Evolutionary conservation across 2,329 filamentous ascomycete species (phyloP).

Genomic region (Elsinoe australis): DNA sequence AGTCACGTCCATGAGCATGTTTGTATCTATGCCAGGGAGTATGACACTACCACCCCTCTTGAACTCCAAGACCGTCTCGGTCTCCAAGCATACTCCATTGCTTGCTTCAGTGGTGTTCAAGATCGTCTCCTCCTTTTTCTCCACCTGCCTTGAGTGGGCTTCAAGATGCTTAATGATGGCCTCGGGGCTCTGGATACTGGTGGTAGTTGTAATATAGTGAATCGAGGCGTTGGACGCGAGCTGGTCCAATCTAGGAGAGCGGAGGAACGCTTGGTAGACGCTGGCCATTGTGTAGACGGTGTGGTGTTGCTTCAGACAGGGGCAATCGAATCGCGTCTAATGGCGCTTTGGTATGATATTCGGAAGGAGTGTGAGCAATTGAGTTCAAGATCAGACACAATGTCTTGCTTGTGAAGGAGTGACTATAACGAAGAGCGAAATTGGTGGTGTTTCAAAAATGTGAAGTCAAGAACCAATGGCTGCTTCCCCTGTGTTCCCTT

Average conservation of each 20-base stretch:
- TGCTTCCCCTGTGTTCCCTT: slow-evolving; percentile 8
- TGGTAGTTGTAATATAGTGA: slow-evolving; percentile 86
- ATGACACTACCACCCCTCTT: slow-evolving; percentile 73
- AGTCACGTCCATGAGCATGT: slow-evolving; percentile 77
- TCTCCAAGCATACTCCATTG: slow-evolving; percentile 64
- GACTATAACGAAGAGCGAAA: slow-evolving; percentile 2
- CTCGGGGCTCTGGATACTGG: slow-evolving; percentile 59
- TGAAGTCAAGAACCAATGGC: slow-evolving; percentile 4
- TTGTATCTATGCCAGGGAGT: slow-evolving; percentile 84
- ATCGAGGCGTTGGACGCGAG: slow-evolving; percentile 41
- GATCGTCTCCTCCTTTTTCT: slow-evolving; percentile 73
- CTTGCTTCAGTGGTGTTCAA: slow-evolving; percentile 65
- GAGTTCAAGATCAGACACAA: neutral
- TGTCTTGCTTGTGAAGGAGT: neutral
- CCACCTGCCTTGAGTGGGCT: slow-evolving; percentile 63
- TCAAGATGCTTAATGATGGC: slow-evolving; percentile 78
- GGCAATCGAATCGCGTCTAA: neutral
- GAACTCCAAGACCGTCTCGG: slow-evolving; percentile 79
- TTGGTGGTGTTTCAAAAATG: slow-evolving; percentile 10
- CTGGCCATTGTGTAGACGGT: slow-evolving; percentile 30
- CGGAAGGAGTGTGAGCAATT: neutral
- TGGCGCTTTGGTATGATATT: neutral
- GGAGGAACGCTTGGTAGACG: slow-evolving; percentile 41
- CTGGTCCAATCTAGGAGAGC: slow-evolving; percentile 35
- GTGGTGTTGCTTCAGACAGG: neutral